phyloP scores from a whole-genome alignment of 192 early-diverging fungal species.

The Rhizophagus clarus region DNA sequence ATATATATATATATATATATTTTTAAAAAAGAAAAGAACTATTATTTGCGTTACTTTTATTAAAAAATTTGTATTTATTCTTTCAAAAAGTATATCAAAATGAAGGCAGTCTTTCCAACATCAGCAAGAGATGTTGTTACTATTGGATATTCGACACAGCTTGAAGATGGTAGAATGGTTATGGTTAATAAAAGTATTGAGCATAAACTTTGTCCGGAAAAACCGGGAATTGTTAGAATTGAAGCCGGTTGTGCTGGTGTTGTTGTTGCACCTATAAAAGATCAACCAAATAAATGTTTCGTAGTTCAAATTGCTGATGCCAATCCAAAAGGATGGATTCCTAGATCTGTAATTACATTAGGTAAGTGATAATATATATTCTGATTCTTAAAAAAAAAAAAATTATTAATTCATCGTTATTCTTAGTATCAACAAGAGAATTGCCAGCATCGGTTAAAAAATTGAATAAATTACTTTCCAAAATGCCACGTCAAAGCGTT shows the following conservation, averaged over 20 bases:
- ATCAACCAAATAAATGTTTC: slow-evolving; percentile 36
- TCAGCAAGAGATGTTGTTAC: slow-evolving; percentile 37
- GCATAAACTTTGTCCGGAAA: slow-evolving; percentile 36
- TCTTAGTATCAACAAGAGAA: not conserved
- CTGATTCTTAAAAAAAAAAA: not conserved
- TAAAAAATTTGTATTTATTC: not conserved
- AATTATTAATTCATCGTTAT: no score
- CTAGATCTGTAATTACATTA: slow-evolving; percentile 39
- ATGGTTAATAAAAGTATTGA: slow-evolving; percentile 38
- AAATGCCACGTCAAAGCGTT: not conserved
- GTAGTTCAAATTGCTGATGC: slow-evolving; percentile 39
- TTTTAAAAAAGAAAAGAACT: no score
- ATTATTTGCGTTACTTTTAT: not conserved
- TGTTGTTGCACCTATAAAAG: slow-evolving; percentile 36
- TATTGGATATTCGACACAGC: slow-evolving; percentile 34
- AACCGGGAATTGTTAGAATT: slow-evolving; percentile 37
- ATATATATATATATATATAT: no score
- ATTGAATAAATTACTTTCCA: not conserved
- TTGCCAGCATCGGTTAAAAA: not conserved
- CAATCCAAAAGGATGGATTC: slow-evolving; percentile 46
- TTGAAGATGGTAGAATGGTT: slow-evolving; percentile 33
- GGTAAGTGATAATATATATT: slow-evolving; percentile 20
- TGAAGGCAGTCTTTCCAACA: slow-evolving; percentile 40
- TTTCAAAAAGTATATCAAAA: slow-evolving; percentile 33
- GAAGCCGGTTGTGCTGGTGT: slow-evolving; percentile 40